These are phyloP conservation scores for Neostapfia colusana DNA, from an alignment of 176 grass and related monocot species.

Conservation along the genomic window DNA sequence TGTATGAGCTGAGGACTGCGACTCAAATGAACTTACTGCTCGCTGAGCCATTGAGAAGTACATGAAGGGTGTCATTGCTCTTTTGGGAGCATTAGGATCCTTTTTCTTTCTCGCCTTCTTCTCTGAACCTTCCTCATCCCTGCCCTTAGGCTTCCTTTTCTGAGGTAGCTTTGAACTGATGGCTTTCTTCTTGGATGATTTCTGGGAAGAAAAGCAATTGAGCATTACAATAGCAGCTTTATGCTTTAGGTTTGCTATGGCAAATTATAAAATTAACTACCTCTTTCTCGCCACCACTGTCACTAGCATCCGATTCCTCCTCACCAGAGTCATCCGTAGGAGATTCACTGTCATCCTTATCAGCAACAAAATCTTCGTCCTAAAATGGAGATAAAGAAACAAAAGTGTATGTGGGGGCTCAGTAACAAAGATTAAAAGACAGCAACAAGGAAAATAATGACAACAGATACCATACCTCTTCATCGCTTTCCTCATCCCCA, in stretches of 20 bases:
- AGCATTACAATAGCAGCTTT: conserved; percentile 19
- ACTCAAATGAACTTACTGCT: conserved; percentile 57
- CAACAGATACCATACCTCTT: conserved; percentile 66
- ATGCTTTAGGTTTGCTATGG: conserved; percentile 9
- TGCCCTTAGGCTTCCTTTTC: conserved; percentile 74
- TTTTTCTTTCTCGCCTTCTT: conserved; percentile 94
- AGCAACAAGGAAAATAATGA: conserved; percentile 28
- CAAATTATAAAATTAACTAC: conserved; percentile 41
- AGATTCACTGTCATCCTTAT: conserved; percentile 94
- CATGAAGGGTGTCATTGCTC: conserved; percentile 91
- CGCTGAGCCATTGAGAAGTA: conserved; percentile 94
- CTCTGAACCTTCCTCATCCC: conserved; percentile 71
- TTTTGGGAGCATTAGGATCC: conserved; percentile 95
- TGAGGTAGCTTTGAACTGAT: conserved; percentile 59
- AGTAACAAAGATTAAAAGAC: conserved; percentile 19
- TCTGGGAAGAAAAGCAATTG: conserved; percentile 43
- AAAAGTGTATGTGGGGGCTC: background rate
- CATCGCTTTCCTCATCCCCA: conserved; percentile 88
- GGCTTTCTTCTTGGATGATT: conserved; percentile 78
- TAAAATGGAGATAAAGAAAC: conserved; percentile 34
- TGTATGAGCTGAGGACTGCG: background rate
- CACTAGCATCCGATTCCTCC: conserved; percentile 88
- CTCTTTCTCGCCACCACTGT: conserved; percentile 78
- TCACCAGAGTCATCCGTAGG: conserved; percentile 95
- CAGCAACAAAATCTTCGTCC: conserved; percentile 98